phyloP scores from a whole-genome alignment of 1,284 basidiomycete genomes.

The Porodaedalea pini region DNA sequence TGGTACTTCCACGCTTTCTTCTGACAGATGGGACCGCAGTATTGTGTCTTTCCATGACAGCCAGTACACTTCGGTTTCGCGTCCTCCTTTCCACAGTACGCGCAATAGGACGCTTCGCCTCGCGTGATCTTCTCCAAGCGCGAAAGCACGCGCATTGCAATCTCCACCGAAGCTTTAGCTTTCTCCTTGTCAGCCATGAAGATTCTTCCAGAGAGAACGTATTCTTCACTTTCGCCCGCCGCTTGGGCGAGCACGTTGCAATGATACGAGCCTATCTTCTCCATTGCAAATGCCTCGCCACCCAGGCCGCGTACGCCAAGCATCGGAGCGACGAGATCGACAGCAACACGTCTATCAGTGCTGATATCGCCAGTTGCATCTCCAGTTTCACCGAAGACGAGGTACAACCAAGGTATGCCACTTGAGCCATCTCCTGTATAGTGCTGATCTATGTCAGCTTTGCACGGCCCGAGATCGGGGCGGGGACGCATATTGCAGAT shows the following conservation, averaged over 20 bases:
- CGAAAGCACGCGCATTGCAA: slow-evolving; percentile 8
- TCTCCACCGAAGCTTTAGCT: background rate
- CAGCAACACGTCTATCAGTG: background rate
- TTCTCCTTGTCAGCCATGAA: background rate
- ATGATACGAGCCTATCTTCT: background rate
- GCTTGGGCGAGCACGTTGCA: background rate
- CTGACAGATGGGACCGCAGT: no score
- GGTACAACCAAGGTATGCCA: no score
- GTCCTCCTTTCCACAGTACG: slow-evolving; percentile 7
- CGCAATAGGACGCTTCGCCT: slow-evolving; percentile 4
- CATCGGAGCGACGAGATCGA: background rate
- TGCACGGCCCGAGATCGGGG: no score
- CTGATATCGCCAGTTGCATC: background rate
- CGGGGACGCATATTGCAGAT: no score
- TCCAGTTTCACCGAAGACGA: no score
- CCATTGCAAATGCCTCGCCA: slow-evolving; percentile 7
- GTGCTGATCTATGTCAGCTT: no score
- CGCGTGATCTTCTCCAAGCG: slow-evolving; percentile 5
- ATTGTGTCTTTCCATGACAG: background rate
- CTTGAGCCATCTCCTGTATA: no score
- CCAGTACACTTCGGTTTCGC: slow-evolving; percentile 6
- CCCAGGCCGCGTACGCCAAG: slow-evolving; percentile 11
- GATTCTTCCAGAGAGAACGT: background rate
- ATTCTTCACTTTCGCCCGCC: background rate
- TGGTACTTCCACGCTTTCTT: no score